Conservation (phyloP, 2,329 filamentous ascomycete genomes). For the Alternaria sp. region DNA sequence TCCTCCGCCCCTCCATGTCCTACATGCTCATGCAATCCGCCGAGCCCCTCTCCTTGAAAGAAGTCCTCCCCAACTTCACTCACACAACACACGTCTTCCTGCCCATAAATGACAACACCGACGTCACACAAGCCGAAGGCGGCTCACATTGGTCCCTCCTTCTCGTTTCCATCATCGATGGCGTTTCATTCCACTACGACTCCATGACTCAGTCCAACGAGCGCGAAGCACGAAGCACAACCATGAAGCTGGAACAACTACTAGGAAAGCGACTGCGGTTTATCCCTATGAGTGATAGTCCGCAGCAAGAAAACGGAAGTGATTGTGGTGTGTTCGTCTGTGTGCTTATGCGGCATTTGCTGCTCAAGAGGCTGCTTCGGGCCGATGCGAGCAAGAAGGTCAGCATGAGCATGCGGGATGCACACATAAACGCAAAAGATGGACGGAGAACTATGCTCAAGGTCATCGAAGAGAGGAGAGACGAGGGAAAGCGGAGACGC, state of each 20-base stretch:
- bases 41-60: slow-evolving; percentile 64
- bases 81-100: slow-evolving; percentile 92
- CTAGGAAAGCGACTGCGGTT: slow-evolving; percentile 75
- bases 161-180: slow-evolving; percentile 86
- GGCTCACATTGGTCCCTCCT: slow-evolving; percentile 95
- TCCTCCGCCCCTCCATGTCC: slow-evolving; percentile 91
- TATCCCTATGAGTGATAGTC: slow-evolving; percentile 82
- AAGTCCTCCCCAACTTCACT: slow-evolving; percentile 81
- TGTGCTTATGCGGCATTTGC: slow-evolving; percentile 90
- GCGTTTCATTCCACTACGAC: slow-evolving; percentile 96
- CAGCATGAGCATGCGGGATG: slow-evolving; percentile 90
- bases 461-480: slow-evolving; percentile 85
- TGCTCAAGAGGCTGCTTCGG: slow-evolving; percentile 81
- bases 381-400: slow-evolving; percentile 86
- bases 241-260: slow-evolving; percentile 73
- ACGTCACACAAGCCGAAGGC: slow-evolving; percentile 81
- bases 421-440: slow-evolving; percentile 79
- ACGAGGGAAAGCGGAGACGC: slow-evolving; percentile 84
- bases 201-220: slow-evolving; percentile 80
- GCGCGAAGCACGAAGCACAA: slow-evolving; percentile 73
- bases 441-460: slow-evolving; percentile 90
- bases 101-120: slow-evolving; percentile 89
- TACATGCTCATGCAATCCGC: slow-evolving; percentile 84
- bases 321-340: slow-evolving; percentile 98
- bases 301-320: slow-evolving; percentile 89